phyloP scores from a whole-genome alignment of 495 filamentous ascomycete genomes.

The Astrothelium macrocarpum region DNA sequence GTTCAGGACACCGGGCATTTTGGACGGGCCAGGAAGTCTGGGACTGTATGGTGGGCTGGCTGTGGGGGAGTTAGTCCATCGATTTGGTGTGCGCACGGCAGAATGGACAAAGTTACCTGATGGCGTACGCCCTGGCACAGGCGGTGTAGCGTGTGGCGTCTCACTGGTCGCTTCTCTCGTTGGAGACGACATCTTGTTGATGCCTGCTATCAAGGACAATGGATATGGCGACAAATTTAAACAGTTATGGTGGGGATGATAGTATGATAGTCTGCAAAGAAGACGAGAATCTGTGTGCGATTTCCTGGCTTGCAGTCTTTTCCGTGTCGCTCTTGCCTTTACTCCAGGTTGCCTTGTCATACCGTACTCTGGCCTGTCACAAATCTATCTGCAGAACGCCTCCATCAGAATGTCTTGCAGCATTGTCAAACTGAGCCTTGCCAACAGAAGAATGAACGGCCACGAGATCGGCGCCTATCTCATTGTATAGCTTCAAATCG shows the following conservation, averaged over 20 bases:
- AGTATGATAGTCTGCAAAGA: no score
- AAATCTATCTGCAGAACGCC: no score
- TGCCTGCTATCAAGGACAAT: neutral
- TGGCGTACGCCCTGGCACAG: neutral
- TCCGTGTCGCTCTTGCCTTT: neutral
- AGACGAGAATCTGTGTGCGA: no score
- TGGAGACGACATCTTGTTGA: neutral
- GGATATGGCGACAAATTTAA: no score
- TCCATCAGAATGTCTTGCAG: no score
- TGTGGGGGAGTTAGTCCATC: conserved; percentile 1
- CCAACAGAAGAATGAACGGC: neutral
- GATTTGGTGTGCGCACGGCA: conserved; percentile 1
- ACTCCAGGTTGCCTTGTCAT: neutral
- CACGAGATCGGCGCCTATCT: no score
- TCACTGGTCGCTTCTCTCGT: neutral
- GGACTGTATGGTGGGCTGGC: neutral
- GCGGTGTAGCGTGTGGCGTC: neutral
- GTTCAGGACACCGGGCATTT: conserved; percentile 33
- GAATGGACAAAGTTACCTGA: conserved; percentile 1
- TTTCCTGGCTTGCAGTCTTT: no score
- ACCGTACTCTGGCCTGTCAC: no score
- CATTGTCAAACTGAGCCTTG: no score
- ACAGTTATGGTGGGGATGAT: no score
- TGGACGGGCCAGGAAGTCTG: neutral
- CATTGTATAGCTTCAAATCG: no score